Conservation (phyloP, 1,284 basidiomycete genomes). For the Apiotrichum gamsii region DNA sequence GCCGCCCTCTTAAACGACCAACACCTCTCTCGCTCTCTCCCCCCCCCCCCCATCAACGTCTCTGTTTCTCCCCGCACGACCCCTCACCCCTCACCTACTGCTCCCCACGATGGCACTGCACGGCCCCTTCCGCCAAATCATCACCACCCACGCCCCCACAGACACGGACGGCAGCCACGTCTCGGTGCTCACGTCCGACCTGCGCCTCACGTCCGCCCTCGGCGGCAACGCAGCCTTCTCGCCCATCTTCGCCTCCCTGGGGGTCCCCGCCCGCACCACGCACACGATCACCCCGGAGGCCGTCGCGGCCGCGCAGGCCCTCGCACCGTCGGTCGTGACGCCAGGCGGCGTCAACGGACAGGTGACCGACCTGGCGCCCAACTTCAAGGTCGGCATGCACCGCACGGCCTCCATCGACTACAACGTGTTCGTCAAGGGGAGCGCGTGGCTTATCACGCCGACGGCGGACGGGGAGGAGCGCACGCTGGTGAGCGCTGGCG, state of each 20-base stretch:
- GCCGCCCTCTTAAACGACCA: too few species aligned
- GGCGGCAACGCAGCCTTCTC: slow-evolving; percentile 25
- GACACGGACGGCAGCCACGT: slow-evolving; percentile 26
- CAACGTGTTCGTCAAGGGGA: slow-evolving; percentile 37
- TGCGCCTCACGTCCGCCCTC: slow-evolving; percentile 21
- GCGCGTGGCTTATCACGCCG: slow-evolving; percentile 32
- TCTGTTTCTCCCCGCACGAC: too few species aligned
- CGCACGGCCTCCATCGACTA: slow-evolving; percentile 41
- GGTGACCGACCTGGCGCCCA: slow-evolving; percentile 38
- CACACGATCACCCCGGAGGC: slow-evolving; percentile 18
- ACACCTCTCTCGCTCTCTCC: too few species aligned
- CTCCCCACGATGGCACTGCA: too few species aligned
- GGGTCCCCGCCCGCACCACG: slow-evolving; percentile 22
- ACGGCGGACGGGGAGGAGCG: slow-evolving; percentile 17
- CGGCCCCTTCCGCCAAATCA: slow-evolving; percentile 28
- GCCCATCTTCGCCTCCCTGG: slow-evolving; percentile 31
- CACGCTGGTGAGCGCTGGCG: slow-evolving; percentile 35
- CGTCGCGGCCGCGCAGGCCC: slow-evolving; percentile 17
- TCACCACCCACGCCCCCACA: slow-evolving; percentile 30
- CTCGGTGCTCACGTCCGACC: slow-evolving; percentile 19
- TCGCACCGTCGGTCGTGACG: slow-evolving; percentile 23
- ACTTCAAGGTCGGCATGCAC: slow-evolving; percentile 34
- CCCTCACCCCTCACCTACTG: too few species aligned
- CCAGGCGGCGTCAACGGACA: slow-evolving; percentile 38
- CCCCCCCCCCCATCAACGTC: too few species aligned